Base-by-base conservation (phyloP, 2,329 filamentous ascomycete genomes). In the Neonectria faginata region DNA sequence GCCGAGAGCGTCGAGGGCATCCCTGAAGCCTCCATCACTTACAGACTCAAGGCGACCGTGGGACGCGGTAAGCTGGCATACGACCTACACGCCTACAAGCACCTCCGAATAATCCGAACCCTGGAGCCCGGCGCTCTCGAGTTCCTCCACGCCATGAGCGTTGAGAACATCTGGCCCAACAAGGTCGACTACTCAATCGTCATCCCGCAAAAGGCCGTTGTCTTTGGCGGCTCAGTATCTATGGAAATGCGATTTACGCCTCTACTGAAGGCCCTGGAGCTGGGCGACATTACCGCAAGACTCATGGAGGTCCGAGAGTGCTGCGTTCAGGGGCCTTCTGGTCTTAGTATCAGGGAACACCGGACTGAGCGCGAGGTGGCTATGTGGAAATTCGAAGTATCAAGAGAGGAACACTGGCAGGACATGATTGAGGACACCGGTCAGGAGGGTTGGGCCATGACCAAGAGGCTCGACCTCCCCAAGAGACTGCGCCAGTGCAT, bases 111-210 rank as follows among this genome's bases (percentile, higher is more conserved):
- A 61, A 91, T 95, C 62, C 88, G 92, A 61, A 95, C 92, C 0
- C 82, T 94, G 51, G 91, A 93, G 65, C 86, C 92, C 11, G 90
- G 89, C 55, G 91, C 92, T 11, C 84, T 94, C 63, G 92, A 95
- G 76, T 86, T 94, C 67, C 85, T 92, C 41, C 92, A 98, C 79
- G 91, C 93, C 52, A 96, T 97, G 93, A 93, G 92, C 67, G 94
- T 98, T 68, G 94, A 97, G 79, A 97, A 97, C 75, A 92, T 97
- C 68, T 99, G 96, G 96, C 92, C 94, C 6, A 96, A 97, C 82
- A 99, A 99, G 83, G 88, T 98, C 72, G 93, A 97, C 77, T 99
- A 99, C 81, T 95, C 93, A 31, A 94, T 99, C 67, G 89, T 93
- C 62, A 92, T 97, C 11, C 95, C 96, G 0, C 94, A 93, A 74